These are phyloP conservation scores for Talaromyces sp. DNA, from an alignment of 2,329 filamentous ascomycete species.

Conservation along the genomic window DNA sequence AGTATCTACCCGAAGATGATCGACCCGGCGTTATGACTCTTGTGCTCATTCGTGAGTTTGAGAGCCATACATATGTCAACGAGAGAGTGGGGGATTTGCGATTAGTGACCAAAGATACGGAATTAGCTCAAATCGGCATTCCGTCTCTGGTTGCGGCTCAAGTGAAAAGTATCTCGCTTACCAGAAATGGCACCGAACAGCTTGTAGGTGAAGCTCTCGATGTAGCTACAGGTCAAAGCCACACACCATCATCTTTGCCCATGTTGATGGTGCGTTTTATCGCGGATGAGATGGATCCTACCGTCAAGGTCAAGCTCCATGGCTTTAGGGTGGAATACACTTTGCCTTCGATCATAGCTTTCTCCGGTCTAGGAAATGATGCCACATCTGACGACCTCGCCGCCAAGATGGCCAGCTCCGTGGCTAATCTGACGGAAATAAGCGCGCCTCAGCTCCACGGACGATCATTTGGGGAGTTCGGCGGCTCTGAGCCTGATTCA, in stretches of 20 bases:
- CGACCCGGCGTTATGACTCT: slow-evolving; percentile 82
- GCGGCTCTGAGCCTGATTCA: slow-evolving; percentile 25
- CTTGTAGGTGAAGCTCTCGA: slow-evolving; percentile 64
- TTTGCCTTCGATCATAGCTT: slow-evolving; percentile 75
- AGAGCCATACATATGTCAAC: slow-evolving; percentile 62
- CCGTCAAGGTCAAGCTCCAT: slow-evolving; percentile 81
- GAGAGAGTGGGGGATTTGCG: slow-evolving; percentile 65
- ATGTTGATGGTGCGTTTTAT: slow-evolving; percentile 87
- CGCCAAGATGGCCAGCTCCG: slow-evolving; percentile 70
- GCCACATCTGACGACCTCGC: slow-evolving; percentile 71
- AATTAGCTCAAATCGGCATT: slow-evolving; percentile 77
- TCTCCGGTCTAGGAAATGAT: slow-evolving; percentile 67
- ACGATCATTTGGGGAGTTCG: slow-evolving; percentile 20
- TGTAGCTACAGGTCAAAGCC: slow-evolving; percentile 24
- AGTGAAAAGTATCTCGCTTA: slow-evolving; percentile 60
- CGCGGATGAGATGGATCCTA: slow-evolving; percentile 89
- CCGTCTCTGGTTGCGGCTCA: slow-evolving; percentile 80
- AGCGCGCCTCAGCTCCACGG: slow-evolving; percentile 21
- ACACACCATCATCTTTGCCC: slow-evolving; percentile 38
- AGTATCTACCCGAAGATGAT: slow-evolving; percentile 94
- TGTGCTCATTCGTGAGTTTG: slow-evolving; percentile 61
- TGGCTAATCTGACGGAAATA: slow-evolving; percentile 70
- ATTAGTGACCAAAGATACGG: slow-evolving; percentile 59
- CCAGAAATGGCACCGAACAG: slow-evolving; percentile 66
- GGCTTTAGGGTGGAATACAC: slow-evolving; percentile 86